Evolutionary conservation across 768 basidiomycete genomes (phyloP).

Genomic region (Trametes sanguinea): DNA sequence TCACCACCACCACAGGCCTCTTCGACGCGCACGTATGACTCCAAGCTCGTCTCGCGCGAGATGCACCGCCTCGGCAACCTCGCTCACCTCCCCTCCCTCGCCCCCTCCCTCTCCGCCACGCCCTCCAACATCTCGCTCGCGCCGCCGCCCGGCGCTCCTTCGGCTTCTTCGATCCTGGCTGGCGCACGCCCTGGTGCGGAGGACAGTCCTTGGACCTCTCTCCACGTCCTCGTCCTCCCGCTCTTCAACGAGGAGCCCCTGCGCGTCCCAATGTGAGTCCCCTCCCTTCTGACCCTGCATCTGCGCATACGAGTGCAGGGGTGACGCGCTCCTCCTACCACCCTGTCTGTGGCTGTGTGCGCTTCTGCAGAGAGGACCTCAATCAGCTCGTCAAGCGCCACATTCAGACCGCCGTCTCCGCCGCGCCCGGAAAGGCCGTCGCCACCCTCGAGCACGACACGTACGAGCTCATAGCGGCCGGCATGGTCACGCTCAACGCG

Average conservation of each 20-base stretch:
- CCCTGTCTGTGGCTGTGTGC: neutral
- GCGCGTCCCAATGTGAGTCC: conserved; percentile 74
- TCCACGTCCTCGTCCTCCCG: conserved; percentile 88
- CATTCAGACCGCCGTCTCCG: conserved; percentile 71
- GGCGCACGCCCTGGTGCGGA: conserved; percentile 45
- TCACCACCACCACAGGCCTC: conserved; percentile 10
- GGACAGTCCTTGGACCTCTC: conserved; percentile 76
- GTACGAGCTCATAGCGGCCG: conserved; percentile 77
- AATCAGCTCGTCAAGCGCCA: conserved; percentile 81
- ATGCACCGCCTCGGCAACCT: conserved; percentile 81
- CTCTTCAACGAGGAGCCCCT: conserved; percentile 91
- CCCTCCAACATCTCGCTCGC: conserved; percentile 47
- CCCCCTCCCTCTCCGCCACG: conserved; percentile 54
- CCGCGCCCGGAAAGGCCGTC: conserved; percentile 73
- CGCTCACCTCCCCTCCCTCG: conserved; percentile 52
- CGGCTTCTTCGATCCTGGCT: conserved; percentile 23
- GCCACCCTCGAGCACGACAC: conserved; percentile 76
- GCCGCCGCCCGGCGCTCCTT: conserved; percentile 18
- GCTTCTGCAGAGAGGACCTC: conserved; percentile 70
- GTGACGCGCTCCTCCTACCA: neutral
- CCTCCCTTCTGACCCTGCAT: neutral
- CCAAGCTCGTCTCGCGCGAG: conserved; percentile 78
- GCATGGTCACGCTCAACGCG: conserved; percentile 91
- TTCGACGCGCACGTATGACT: conserved; percentile 66
- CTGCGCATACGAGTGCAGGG: neutral